Conservation (phyloP, 495 filamentous ascomycete genomes). For the Podospora pseudopauciseta region DNA sequence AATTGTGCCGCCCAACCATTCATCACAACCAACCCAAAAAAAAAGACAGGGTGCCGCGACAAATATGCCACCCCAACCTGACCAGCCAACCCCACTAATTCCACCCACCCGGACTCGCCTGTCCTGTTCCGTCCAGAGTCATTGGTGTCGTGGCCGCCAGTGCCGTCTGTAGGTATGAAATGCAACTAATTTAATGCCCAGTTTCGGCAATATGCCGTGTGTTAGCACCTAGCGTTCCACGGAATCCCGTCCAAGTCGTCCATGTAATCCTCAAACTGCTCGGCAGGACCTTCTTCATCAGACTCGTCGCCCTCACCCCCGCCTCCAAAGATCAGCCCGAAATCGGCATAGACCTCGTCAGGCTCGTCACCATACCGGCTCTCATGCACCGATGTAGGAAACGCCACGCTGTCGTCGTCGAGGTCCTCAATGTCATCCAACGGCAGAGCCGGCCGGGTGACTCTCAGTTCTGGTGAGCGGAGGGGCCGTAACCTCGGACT, state of each 20-base stretch:
- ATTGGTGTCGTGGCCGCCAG: conserved; percentile 1
- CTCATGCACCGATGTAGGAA: conserved; percentile 43
- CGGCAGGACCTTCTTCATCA: conserved; percentile 22
- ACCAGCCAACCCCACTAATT: neutral
- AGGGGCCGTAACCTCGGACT: conserved; percentile 23
- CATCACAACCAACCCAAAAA: neutral
- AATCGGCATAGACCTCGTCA: conserved; percentile 49
- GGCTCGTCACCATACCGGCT: conserved; percentile 41
- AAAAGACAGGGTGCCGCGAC: neutral
- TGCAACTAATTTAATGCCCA: neutral
- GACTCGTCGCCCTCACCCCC: conserved; percentile 17
- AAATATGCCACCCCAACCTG: neutral
- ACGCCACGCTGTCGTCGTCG: conserved; percentile 37
- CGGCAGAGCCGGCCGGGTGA: conserved; percentile 13
- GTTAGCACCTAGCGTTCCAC: conserved; percentile 29
- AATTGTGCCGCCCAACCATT: neutral
- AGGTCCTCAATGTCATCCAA: conserved; percentile 28
- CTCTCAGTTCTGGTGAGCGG: conserved; percentile 28
- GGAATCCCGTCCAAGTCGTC: conserved; percentile 38
- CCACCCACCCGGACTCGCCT: neutral
- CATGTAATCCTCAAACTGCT: conserved; percentile 33
- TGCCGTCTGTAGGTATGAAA: conserved; percentile 2
- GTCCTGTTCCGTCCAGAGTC: neutral
- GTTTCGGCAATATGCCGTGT: neutral
- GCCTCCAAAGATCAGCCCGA: conserved; percentile 44